phyloP scores from a whole-genome alignment of 306 rosid species.

The Acmispon strigosus region DNA sequence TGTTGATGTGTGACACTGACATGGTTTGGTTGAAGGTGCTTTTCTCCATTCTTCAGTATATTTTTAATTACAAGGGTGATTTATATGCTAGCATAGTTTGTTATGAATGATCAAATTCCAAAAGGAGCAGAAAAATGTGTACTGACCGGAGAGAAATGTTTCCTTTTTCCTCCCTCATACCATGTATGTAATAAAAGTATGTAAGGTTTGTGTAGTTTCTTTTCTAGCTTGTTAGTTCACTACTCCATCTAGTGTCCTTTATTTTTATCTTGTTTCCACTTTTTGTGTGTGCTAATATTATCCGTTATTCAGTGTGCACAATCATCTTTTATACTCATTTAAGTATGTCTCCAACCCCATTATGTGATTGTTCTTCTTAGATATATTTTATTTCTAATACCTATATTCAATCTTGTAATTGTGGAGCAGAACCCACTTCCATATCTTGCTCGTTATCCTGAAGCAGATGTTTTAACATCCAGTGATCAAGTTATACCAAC shows the following conservation, averaged over 20 bases:
- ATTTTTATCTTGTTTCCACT: neutral
- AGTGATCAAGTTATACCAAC: conserved; percentile 94
- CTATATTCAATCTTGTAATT: conserved; percentile 23
- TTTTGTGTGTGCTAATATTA: neutral
- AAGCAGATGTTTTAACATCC: conserved; percentile 92
- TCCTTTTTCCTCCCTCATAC: neutral
- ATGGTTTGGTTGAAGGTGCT: conserved; percentile 98
- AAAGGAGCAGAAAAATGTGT: conserved; percentile 6
- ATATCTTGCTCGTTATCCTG: conserved; percentile 82
- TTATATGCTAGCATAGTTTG: neutral
- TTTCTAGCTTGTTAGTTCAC: conserved; percentile 4
- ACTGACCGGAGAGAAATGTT: neutral
- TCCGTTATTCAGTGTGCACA: neutral
- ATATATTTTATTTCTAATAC: conserved; percentile 11
- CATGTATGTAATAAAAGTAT: neutral
- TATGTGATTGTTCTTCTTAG: conserved; percentile 1
- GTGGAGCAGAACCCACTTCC: conserved; percentile 93
- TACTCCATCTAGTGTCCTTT: neutral
- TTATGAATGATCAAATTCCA: neutral
- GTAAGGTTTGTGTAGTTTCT: neutral
- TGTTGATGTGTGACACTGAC: conserved; percentile 98
- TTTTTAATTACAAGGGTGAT: neutral
- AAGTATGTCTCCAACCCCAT: neutral
- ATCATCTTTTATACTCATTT: conserved; percentile 1
- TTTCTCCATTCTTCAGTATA: neutral